These are phyloP conservation scores for Termitomyces sp. DNA, from an alignment of 768 basidiomycete species.

Conservation along the genomic window DNA sequence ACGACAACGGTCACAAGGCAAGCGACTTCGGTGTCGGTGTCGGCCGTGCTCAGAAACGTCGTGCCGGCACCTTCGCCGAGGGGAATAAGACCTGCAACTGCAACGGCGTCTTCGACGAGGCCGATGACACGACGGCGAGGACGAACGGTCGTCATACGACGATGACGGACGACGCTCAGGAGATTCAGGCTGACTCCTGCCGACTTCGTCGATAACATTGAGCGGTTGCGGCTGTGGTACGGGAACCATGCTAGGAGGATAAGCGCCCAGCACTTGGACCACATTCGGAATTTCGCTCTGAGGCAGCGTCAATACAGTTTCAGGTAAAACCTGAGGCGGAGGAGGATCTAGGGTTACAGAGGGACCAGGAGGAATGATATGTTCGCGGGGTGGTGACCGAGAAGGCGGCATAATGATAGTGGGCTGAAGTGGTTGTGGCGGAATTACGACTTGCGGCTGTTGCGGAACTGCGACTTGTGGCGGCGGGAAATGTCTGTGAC, in stretches of 20 bases:
- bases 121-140: not conserved
- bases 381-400: not conserved
- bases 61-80: not conserved
- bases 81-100: not conserved
- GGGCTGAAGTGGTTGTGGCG: not conserved
- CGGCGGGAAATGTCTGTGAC: not conserved
- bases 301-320: not conserved
- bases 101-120: not conserved
- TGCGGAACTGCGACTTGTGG: not conserved
- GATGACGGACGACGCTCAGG: conserved; percentile 2
- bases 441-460: not conserved
- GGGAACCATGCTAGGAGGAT: too few species aligned
- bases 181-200: not conserved
- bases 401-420: not conserved
- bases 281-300: not conserved
- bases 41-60: not conserved
- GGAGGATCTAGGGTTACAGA: not conserved
- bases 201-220: conserved; percentile 1
- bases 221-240: not conserved
- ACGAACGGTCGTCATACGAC: not conserved
- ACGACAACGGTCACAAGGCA: not conserved
- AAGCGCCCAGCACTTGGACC: too few species aligned
- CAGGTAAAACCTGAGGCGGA: not conserved
- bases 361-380: not conserved
- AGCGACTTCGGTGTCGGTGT: conserved; percentile 6